These are phyloP conservation scores for Letharia columbiana DNA, from an alignment of 495 filamentous ascomycete species.

Conservation along the genomic window DNA sequence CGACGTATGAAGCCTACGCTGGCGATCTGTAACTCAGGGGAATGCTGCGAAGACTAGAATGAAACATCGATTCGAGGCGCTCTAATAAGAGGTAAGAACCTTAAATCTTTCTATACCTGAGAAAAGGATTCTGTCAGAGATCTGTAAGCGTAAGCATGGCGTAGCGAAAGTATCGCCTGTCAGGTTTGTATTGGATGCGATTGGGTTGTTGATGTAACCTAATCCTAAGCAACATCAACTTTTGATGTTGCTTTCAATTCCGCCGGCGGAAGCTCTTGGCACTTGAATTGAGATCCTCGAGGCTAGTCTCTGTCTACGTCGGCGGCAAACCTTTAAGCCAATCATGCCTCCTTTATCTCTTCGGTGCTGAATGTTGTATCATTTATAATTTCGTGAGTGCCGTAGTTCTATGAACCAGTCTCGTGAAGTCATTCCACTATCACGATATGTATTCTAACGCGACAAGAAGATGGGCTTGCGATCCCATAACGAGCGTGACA, in stretches of 20 bases:
- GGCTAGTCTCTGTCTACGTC: too few relatives aligned
- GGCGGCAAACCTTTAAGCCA: too few relatives aligned
- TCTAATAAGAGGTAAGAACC: neutral
- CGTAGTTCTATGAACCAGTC: neutral
- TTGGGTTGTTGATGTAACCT: neutral
- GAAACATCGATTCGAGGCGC: too few relatives aligned
- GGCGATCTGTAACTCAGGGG: neutral
- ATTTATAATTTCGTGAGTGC: neutral
- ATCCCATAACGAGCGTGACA: conserved; percentile 2
- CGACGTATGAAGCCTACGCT: neutral
- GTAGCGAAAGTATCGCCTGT: neutral
- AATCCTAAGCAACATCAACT: too few relatives aligned
- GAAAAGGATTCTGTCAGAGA: neutral
- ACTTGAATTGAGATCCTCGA: neutral
- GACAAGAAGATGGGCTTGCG: conserved; percentile 3
- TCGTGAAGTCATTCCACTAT: neutral
- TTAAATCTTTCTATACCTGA: neutral
- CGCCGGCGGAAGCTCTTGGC: too few relatives aligned
- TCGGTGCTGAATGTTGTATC: too few relatives aligned
- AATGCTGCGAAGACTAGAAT: too few relatives aligned
- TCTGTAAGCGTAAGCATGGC: neutral
- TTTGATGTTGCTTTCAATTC: too few relatives aligned
- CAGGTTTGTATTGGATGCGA: neutral
- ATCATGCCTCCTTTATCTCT: too few relatives aligned
- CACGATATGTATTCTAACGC: neutral